Conservation (phyloP, 305 asterid genomes). For the Ajuga reptans region DNA sequence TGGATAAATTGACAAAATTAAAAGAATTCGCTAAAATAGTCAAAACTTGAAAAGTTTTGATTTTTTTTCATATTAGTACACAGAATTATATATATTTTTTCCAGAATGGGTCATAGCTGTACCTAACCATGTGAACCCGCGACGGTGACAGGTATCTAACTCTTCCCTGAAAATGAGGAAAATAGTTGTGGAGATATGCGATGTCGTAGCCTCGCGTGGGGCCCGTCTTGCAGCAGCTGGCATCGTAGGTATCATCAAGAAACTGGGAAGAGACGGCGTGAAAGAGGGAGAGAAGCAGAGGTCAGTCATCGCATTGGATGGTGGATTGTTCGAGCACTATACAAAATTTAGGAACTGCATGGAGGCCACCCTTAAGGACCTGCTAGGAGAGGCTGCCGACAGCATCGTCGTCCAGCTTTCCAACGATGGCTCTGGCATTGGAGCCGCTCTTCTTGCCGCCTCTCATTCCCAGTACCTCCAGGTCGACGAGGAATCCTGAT, state of each 20-base stretch:
- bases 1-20: too few species aligned
- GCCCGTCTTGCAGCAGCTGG: conserved; percentile 90
- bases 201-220: conserved; percentile 67
- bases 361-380: conserved; percentile 50
- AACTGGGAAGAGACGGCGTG: conserved; percentile 54
- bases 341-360: conserved; percentile 52
- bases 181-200: conserved; percentile 56
- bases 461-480: conserved; percentile 63
- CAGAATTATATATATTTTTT: too few species aligned
- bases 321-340: conserved; percentile 76
- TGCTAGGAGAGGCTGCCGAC: conserved; percentile 51
- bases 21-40: too few species aligned
- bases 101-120: not conserved
- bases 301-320: conserved; percentile 75
- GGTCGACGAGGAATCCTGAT: conserved; percentile 31
- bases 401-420: conserved; percentile 42
- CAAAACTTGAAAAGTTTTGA: too few species aligned
- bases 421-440: conserved; percentile 75
- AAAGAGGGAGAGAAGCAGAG: conserved; percentile 44
- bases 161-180: conserved; percentile 54
- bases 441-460: conserved; percentile 92
- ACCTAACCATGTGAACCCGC: not conserved
- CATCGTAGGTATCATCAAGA: conserved; percentile 59
- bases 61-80: too few species aligned
- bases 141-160: conserved; percentile 37